A percentile compares a stretch with the other conserved stretches of the same genome.
phyloP scores from a whole-genome alignment of 768 basidiomycete genomes.

The Pisolithus tinctorius region DNA sequence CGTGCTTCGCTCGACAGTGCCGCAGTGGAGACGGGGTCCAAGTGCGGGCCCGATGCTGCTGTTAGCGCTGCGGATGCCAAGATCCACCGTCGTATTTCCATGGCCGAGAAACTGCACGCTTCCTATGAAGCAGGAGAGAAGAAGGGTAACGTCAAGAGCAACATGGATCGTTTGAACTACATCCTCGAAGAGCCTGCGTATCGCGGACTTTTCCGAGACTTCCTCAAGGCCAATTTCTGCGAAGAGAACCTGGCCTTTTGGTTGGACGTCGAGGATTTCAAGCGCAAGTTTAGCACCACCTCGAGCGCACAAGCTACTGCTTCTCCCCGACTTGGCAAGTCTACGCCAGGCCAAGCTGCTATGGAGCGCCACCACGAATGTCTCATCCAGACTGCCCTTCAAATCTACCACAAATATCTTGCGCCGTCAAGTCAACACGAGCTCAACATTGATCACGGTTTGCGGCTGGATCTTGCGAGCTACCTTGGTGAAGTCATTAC shows the following conservation, averaged over 20 bases:
- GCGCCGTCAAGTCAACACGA: conserved; percentile 94
- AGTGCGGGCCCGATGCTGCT: conserved; percentile 19
- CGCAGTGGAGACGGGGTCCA: conserved; percentile 17
- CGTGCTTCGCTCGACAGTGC: conserved; percentile 53
- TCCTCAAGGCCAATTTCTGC: conserved; percentile 89
- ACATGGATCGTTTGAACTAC: conserved; percentile 83
- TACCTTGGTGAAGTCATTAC: conserved; percentile 90
- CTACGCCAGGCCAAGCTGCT: conserved; percentile 70
- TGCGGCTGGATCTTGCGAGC: conserved; percentile 89
- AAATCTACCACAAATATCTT: conserved; percentile 91
- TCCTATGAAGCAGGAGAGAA: conserved; percentile 48
- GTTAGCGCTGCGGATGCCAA: conserved; percentile 44
- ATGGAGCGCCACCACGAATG: conserved; percentile 98
- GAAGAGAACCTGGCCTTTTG: conserved; percentile 98
- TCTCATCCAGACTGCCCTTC: conserved; percentile 88
- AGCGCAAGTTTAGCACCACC: conserved; percentile 91
- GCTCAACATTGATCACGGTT: conserved; percentile 95
- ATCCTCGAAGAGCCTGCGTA: conserved; percentile 91
- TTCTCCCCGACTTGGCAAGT: conserved; percentile 35
- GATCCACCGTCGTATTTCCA: conserved; percentile 72
- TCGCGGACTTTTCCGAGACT: conserved; percentile 89
- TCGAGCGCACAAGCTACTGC: conserved; percentile 75
- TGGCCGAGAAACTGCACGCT: conserved; percentile 65
- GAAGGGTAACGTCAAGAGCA: conserved; percentile 65
- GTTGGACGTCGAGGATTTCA: conserved; percentile 96